A percentile compares a stretch with the other conserved stretches of the same genome.
These are phyloP conservation scores for Didymella sp. DNA, from an alignment of 2,329 filamentous ascomycete genomes.

Conservation along the genomic window DNA sequence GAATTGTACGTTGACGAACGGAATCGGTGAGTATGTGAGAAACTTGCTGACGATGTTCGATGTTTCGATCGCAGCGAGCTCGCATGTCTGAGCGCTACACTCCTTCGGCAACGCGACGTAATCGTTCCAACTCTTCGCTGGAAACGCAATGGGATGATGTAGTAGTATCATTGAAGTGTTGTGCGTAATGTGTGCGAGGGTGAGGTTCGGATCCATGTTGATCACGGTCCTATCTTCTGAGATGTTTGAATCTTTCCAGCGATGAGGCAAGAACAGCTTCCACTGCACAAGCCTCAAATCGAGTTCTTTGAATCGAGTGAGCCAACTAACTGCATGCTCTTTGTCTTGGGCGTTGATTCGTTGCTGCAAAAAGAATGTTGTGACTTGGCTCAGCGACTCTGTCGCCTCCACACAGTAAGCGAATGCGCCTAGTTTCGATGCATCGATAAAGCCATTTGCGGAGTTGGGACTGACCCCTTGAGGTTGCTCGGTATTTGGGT, in stretches of 20 bases:
- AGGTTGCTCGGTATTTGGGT: slow-evolving; percentile 31
- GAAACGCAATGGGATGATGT: slow-evolving; percentile 43
- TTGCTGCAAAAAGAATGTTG: slow-evolving; percentile 46
- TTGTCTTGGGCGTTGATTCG: slow-evolving; percentile 46
- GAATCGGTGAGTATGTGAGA: slow-evolving; percentile 36
- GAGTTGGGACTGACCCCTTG: slow-evolving; percentile 42
- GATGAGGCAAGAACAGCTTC: slow-evolving; percentile 44
- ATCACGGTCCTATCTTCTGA: slow-evolving; percentile 36
- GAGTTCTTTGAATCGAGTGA: slow-evolving; percentile 46
- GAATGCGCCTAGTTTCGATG: slow-evolving; percentile 45
- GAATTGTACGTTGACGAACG: slow-evolving; percentile 47
- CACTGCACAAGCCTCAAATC: slow-evolving; percentile 45
- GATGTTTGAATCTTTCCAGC: slow-evolving; percentile 47
- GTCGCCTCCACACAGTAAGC: slow-evolving; percentile 46
- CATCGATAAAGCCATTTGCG: slow-evolving; percentile 42
- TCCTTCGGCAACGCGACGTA: slow-evolving; percentile 43
- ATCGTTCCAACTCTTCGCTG: slow-evolving; percentile 40
- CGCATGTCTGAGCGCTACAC: slow-evolving; percentile 45
- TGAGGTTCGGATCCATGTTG: slow-evolving; percentile 47
- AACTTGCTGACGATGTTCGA: slow-evolving; percentile 47
- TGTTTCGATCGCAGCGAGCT: slow-evolving; percentile 42
- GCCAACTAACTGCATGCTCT: slow-evolving; percentile 45
- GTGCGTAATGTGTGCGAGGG: slow-evolving; percentile 45
- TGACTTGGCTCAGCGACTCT: slow-evolving; percentile 45
- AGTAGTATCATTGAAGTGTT: slow-evolving; percentile 48